Evolutionary conservation across 208 protist genomes (phyloP).

Genomic region (Trypanosoma congolense): DNA sequence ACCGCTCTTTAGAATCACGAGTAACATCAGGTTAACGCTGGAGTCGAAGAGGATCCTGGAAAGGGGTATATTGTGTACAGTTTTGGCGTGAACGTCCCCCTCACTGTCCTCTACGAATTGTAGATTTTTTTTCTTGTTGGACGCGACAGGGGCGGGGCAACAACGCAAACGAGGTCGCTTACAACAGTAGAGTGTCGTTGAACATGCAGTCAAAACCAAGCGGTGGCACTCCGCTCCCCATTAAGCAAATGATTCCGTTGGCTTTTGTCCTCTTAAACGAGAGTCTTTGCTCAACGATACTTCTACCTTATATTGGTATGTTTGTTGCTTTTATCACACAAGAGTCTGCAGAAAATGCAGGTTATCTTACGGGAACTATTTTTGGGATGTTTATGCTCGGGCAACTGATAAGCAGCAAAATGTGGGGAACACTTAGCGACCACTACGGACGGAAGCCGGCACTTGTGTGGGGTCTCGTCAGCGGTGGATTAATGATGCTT

Average conservation of each 20-base stretch:
- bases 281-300: conserved; percentile 52
- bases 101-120: too few relatives aligned
- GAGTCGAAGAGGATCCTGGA: too few relatives aligned
- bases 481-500: conserved; percentile 56
- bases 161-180: too few relatives aligned
- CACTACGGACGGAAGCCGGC: conserved; percentile 49
- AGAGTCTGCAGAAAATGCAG: conserved; percentile 34
- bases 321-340: conserved; percentile 44
- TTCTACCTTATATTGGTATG: conserved; percentile 51
- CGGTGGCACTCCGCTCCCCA: conserved; percentile 42
- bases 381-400: conserved; percentile 54
- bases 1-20: too few relatives aligned
- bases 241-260: conserved; percentile 50
- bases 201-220: background rate
- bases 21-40: too few relatives aligned
- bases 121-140: too few relatives aligned
- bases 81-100: too few relatives aligned
- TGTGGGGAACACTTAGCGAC: conserved; percentile 66
- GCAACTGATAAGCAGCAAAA: conserved; percentile 42
- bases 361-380: conserved; percentile 48
- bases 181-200: background rate
- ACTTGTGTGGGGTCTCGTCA: conserved; percentile 46
- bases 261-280: conserved; percentile 60
- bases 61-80: too few relatives aligned
- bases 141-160: background rate